These are phyloP conservation scores for Colletotrichum truncatum DNA, from an alignment of 2,329 filamentous ascomycete genomes.

Conservation along the genomic window DNA sequence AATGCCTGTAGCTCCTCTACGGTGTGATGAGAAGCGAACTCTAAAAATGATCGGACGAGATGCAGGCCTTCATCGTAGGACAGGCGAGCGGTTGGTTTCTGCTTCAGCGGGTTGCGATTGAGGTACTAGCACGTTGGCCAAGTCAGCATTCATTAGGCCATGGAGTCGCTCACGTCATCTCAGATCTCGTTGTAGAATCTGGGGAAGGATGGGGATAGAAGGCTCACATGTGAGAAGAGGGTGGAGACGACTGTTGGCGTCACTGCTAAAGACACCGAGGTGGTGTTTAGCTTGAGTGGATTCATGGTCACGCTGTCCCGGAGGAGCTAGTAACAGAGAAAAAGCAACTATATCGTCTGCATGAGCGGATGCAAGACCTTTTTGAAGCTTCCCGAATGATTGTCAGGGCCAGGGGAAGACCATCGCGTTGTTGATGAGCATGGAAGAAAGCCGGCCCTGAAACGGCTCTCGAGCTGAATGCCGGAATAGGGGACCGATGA, in stretches of 20 bases:
- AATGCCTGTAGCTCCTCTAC: conserved; percentile 95
- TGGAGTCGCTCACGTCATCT: not conserved
- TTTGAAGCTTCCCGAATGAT: conserved; percentile 17
- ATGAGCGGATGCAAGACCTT: not conserved
- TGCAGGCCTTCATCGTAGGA: conserved; percentile 94
- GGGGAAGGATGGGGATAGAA: not conserved
- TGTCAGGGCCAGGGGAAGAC: conserved; percentile 11
- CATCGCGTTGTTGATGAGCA: conserved; percentile 17
- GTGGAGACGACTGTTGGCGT: conserved; percentile 90
- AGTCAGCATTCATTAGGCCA: not conserved
- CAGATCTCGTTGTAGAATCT: not conserved
- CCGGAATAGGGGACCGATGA: conserved; percentile 30
- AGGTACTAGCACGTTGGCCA: conserved; percentile 69
- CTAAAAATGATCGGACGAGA: conserved; percentile 85
- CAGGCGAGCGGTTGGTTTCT: conserved; percentile 89
- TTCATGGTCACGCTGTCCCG: conserved; percentile 52
- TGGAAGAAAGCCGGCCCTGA: conserved; percentile 15
- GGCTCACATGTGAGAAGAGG: conserved; percentile 81
- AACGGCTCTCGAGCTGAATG: conserved; percentile 8
- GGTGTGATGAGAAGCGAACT: conserved; percentile 86
- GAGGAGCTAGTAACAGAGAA: not conserved
- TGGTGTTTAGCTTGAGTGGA: conserved; percentile 70
- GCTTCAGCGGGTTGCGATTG: conserved; percentile 76
- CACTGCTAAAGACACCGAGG: conserved; percentile 83
- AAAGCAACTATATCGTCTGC: not conserved